These are phyloP conservation scores for Xylariales sp. DNA, from an alignment of 2,329 filamentous ascomycete genomes.

Conservation along the genomic window DNA sequence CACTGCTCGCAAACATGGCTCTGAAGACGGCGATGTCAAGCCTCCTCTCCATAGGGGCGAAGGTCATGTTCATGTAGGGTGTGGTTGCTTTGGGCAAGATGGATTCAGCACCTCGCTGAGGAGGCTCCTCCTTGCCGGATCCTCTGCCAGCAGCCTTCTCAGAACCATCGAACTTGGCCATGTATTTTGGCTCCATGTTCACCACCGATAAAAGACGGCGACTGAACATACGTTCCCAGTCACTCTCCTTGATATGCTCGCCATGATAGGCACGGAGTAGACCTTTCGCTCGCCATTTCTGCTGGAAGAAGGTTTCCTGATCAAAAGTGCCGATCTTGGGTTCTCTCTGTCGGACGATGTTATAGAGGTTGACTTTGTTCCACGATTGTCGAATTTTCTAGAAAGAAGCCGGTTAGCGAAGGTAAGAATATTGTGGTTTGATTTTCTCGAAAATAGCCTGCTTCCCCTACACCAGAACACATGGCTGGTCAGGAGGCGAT, in stretches of 20 bases:
- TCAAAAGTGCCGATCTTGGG: constrained; percentile 34
- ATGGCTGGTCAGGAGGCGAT: too few species aligned
- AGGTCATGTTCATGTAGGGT: constrained; percentile 96
- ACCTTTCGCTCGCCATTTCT: constrained; percentile 94
- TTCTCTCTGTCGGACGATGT: constrained; percentile 56
- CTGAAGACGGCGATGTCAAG: constrained; percentile 94
- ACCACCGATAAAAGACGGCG: constrained; percentile 76
- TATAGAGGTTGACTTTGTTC: constrained; percentile 97
- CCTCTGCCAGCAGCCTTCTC: constrained; percentile 81
- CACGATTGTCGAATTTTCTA: constrained; percentile 94
- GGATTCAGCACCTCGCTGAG: constrained; percentile 2
- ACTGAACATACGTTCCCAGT: constrained; percentile 92
- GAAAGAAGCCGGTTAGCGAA: constrained; percentile 8
- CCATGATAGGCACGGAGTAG: constrained; percentile 84
- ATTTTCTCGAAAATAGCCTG: constrained; percentile 1
- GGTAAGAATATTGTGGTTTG: neutral
- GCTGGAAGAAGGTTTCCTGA: constrained; percentile 81
- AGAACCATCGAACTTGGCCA: constrained; percentile 78
- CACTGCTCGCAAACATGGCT: constrained; percentile 88
- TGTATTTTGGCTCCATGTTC: constrained; percentile 75
- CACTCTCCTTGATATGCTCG: constrained; percentile 86
- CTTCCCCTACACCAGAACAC: too few species aligned
- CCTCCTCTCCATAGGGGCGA: constrained; percentile 83
- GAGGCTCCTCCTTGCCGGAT: constrained; percentile 52
- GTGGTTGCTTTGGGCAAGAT: constrained; percentile 41